Base-by-base conservation (phyloP, 345 rosid species). In the Populus nigra region DNA sequence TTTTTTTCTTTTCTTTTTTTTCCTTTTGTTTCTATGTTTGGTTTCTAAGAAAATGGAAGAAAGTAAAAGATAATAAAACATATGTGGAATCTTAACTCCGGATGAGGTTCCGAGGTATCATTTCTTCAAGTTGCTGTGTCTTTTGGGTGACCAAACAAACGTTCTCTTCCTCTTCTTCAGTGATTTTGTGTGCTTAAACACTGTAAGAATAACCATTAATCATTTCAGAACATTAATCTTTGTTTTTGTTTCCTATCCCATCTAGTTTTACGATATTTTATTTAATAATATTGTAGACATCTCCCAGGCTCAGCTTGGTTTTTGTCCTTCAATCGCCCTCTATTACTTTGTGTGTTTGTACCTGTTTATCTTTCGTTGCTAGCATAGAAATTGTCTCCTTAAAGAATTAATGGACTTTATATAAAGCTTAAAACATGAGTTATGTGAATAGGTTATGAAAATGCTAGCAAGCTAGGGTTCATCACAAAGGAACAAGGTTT, bases 31-130 rank as follows among this genome's bases (percentile, higher is more conserved):
- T 72, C 23, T 23, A 7, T 82, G 84, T 88, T 82, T 81, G 86
- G 85, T 79, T 85, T 65, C 83, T 71, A 29, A 75, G 81, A 86
- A 85, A 68, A 73, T 75, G 84, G 68, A 81, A 79, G 84, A 69
- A 33, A 57, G 17, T 36, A 13, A 53, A 65, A 71, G 72, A 77
- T 81, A 78, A 84, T 25, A 65, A 53, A 39, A 7, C 25, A 6
- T 23, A 29, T 62, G n/a, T 62, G 57, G 77, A 61, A 65, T 71
- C 43, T 63, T 45, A 41, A 35, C 25, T 49, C 20, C 3, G 47
- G 11, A 8, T 59, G 61, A 57, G 45, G 33, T 80, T 71, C 62
- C 81, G 29, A 23, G 71, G 23, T 80, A 83, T 72, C 63, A 33
- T 22, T 73, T 71, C 50, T 57, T 47, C 5, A 33, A 7, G 63